Conservation (phyloP, 2,329 filamentous ascomycete species). For the Trichophyton verrucosum region DNA sequence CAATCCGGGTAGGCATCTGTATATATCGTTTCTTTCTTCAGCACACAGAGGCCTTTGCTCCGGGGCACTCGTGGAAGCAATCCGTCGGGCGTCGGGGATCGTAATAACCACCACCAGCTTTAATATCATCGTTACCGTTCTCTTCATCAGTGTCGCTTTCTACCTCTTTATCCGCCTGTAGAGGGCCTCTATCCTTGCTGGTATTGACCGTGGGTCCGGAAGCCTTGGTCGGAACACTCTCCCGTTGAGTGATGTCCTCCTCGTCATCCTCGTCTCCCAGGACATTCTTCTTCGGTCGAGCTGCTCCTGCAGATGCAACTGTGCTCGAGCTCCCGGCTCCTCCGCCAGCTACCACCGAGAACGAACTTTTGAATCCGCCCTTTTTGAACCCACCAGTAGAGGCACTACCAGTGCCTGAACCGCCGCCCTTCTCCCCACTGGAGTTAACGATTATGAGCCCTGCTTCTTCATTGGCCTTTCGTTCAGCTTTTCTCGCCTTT, state of each 20-base stretch:
- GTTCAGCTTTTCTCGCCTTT: conserved; percentile 31
- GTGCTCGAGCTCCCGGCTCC: conserved; percentile 10
- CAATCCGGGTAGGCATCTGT: no score
- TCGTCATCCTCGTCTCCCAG: conserved; percentile 33
- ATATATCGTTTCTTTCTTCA: neutral
- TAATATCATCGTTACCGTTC: conserved; percentile 33
- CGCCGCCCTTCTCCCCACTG: conserved; percentile 17
- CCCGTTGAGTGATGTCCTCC: conserved; percentile 18
- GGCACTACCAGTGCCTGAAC: conserved; percentile 30
- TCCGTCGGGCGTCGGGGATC: conserved; percentile 41
- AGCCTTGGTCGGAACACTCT: conserved; percentile 7
- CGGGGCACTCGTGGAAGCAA: conserved; percentile 31
- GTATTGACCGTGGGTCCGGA: neutral
- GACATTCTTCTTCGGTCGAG: conserved; percentile 29
- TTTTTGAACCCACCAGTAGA: conserved; percentile 53
- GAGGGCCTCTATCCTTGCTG: conserved; percentile 14
- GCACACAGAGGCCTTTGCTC: neutral
- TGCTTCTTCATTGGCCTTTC: conserved; percentile 32
- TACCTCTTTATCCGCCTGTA: conserved; percentile 45
- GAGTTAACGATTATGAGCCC: conserved; percentile 28
- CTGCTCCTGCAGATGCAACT: conserved; percentile 13
- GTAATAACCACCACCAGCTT: conserved; percentile 36
- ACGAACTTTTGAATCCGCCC: conserved; percentile 68
- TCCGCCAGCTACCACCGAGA: conserved; percentile 43
- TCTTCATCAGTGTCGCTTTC: conserved; percentile 61